Base-by-base conservation (phyloP, 257 asterid genomes). In the Nicotiana paniculata region DNA sequence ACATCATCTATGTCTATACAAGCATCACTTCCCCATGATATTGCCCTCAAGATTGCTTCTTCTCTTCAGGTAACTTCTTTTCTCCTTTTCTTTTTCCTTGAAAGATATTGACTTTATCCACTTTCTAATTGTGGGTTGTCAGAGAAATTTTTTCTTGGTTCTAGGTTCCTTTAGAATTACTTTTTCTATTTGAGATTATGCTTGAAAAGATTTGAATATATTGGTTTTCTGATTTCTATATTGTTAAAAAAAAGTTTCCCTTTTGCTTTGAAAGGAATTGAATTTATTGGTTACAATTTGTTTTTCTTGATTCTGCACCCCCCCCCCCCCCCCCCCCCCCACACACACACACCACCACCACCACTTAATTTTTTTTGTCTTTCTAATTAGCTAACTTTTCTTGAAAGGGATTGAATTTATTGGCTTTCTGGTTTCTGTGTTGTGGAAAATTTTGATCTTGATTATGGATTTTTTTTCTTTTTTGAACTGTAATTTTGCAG, bases 21-120 rank as follows among this genome's bases (percentile, higher is more conserved):
- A 82, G 87, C 84, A 75, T 90, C 91, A 62, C 89, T 95, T 57
- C 97, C 99, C 5, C 46, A 86, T 55, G 99, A 95, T 90, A 83
- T 93, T 43, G 86, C 93, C 84, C 88, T 93, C 85, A 89, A 91
- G 83, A 90, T 93, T 17, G 93, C 90, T 84, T 93, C 95, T 65
- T 90, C 93, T 51, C 97, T 95, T 11, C 90, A 90, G 91, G 97
- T 91, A 57, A 74, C 58, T 68, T 81, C n/a, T 43, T 54, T 79
- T 81, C 9, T 28, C 16, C 1, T 26, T 24, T 51, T 3, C 13
- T 58, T 77, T 48, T 39, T 35, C 74, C 76, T 77, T 62, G 43
- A 66, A 37, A 62, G 68, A 54, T 30, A 51, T 46, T 33, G 21
- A 84, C 43, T 81, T 57, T 2, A 24, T 72, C 21, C 37, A 70